These are phyloP conservation scores for Cystobasidium slooffiae DNA, from an alignment of 1,284 basidiomycete genomes.

Conservation along the genomic window DNA sequence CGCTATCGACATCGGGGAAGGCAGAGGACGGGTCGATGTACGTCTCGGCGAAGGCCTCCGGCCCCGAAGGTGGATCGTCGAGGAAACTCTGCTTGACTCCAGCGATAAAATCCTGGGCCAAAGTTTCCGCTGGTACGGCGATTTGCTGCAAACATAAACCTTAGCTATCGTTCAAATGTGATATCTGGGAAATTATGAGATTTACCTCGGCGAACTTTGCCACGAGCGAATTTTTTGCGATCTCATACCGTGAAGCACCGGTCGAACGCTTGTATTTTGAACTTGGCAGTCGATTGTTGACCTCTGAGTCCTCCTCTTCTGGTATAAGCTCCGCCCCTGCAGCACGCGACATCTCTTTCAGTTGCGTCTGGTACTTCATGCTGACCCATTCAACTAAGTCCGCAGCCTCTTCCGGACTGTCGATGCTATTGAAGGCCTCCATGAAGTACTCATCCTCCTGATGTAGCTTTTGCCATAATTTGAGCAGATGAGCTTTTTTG, in stretches of 20 bases:
- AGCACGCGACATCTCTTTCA: constrained; percentile 69
- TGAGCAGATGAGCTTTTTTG: constrained; percentile 67
- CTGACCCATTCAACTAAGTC: constrained; percentile 91
- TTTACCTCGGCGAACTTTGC: constrained; percentile 74
- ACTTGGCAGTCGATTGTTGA: constrained; percentile 45
- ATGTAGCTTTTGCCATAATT: constrained; percentile 67
- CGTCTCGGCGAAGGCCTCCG: constrained; percentile 56
- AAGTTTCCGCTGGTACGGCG: constrained; percentile 70
- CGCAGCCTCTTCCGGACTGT: constrained; percentile 79
- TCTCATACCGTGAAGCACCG: constrained; percentile 82
- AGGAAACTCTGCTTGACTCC: constrained; percentile 67
- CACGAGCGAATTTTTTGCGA: constrained; percentile 77
- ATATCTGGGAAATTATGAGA: neutral
- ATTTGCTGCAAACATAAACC: constrained; percentile 36
- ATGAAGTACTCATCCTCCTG: constrained; percentile 75
- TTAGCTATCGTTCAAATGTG: neutral
- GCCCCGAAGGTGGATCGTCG: constrained; percentile 60
- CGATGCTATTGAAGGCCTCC: constrained; percentile 62
- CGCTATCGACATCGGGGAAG: constrained; percentile 61
- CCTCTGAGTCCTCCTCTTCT: constrained; percentile 40
- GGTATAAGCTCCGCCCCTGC: constrained; percentile 37
- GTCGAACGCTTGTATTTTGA: constrained; percentile 80
- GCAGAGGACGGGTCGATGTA: constrained; percentile 51
- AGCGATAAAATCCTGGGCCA: constrained; percentile 76
- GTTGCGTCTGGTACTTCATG: constrained; percentile 69